Conservation (phyloP, 805 yeast species). For the Saturnispora galanensis region DNA sequence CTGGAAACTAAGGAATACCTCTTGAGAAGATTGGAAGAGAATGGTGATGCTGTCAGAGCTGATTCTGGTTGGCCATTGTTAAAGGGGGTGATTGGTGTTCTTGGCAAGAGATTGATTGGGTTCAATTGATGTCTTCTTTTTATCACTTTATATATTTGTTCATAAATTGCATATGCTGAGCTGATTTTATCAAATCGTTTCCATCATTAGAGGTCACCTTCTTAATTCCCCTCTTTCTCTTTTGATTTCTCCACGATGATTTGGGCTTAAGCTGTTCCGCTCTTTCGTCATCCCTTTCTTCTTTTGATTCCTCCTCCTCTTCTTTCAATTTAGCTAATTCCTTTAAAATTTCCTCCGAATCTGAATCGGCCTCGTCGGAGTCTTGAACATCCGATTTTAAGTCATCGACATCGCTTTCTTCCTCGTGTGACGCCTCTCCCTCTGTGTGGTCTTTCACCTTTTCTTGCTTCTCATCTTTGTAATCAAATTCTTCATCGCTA, state of each 20-base stretch:
- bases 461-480: conserved; percentile 25
- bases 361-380: conserved; percentile 36
- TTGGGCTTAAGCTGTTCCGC: conserved; percentile 14
- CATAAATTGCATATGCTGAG: conserved; percentile 34
- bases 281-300: conserved; percentile 13
- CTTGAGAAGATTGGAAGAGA: conserved; percentile 84
- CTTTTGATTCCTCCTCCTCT: conserved; percentile 18
- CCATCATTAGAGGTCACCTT: conserved; percentile 15
- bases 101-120: conserved; percentile 22
- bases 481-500: conserved; percentile 34
- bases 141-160: conserved; percentile 28
- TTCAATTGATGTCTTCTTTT: neutral
- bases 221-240: neutral
- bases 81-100: conserved; percentile 37
- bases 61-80: conserved; percentile 74
- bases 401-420: conserved; percentile 15
- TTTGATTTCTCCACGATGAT: conserved; percentile 12
- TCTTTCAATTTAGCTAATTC: conserved; percentile 32
- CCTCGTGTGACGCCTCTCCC: conserved; percentile 11
- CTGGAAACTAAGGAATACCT: conserved; percentile 85
- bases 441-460: conserved; percentile 15
- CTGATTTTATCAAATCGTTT: conserved; percentile 29
- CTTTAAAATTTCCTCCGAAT: conserved; percentile 39
- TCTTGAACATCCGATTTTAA: no score
- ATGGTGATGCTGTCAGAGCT: conserved; percentile 85